These are phyloP conservation scores for Lactarius sanguifluus DNA, from an alignment of 768 basidiomycete species.

Conservation along the genomic window DNA sequence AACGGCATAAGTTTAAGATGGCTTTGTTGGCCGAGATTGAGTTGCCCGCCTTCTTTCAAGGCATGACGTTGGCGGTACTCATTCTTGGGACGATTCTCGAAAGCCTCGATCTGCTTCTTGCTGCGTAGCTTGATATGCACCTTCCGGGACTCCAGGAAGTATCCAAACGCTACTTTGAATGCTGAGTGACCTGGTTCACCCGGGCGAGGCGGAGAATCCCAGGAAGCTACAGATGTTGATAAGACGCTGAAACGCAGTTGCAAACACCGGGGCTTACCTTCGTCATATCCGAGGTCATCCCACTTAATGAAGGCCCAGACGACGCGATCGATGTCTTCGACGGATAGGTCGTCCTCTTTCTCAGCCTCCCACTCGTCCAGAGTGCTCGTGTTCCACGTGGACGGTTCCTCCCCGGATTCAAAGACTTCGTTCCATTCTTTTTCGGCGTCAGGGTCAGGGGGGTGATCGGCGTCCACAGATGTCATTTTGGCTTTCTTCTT, in stretches of 20 bases:
- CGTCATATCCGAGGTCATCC: slow-evolving; percentile 90
- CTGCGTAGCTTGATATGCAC: slow-evolving; percentile 58
- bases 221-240: slow-evolving; percentile 58
- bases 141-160: slow-evolving; percentile 60
- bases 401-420: slow-evolving; percentile 64
- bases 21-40: slow-evolving; percentile 64
- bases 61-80: slow-evolving; percentile 48
- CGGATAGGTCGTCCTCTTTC: slow-evolving; percentile 42
- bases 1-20: slow-evolving; percentile 80
- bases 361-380: slow-evolving; percentile 61
- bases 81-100: slow-evolving; percentile 56
- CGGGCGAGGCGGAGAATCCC: slow-evolving; percentile 81
- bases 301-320: slow-evolving; percentile 91
- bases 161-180: slow-evolving; percentile 65
- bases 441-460: slow-evolving; percentile 36
- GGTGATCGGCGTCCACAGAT: slow-evolving; percentile 34
- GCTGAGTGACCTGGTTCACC: slow-evolving; percentile 58
- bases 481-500: slow-evolving; percentile 32
- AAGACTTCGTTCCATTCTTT: slow-evolving; percentile 42
- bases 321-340: slow-evolving; percentile 57
- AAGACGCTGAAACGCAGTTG: slow-evolving; percentile 12
- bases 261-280: slow-evolving; percentile 54
- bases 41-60: slow-evolving; percentile 45
- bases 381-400: slow-evolving; percentile 51
- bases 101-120: slow-evolving; percentile 41